Evolutionary conservation across 768 basidiomycete species (phyloP).

Genomic region (Leccinum boreale): DNA sequence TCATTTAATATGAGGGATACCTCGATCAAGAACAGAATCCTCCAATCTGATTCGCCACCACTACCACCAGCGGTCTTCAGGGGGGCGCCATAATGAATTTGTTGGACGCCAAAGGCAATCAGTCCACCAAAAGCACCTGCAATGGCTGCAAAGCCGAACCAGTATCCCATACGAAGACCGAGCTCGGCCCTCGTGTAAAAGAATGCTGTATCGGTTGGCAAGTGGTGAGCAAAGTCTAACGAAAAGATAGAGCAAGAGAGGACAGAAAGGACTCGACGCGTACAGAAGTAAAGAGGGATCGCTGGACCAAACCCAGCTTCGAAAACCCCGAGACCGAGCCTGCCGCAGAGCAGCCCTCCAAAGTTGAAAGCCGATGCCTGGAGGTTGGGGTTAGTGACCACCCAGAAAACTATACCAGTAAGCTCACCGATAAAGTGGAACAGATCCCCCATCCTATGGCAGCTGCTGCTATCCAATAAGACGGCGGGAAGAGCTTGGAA

Average conservation of each 20-base stretch:
- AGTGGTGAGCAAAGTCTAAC: neutral
- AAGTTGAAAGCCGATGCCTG: slow-evolving; percentile 64
- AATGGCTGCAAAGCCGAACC: slow-evolving; percentile 83
- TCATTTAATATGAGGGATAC: slow-evolving; percentile 26
- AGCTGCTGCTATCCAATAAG: slow-evolving; percentile 60
- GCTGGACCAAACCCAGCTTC: slow-evolving; percentile 78
- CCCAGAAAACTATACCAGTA: neutral
- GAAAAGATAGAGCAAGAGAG: neutral
- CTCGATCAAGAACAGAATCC: slow-evolving; percentile 66
- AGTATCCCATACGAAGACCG: slow-evolving; percentile 74
- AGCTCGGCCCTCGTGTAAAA: slow-evolving; percentile 77
- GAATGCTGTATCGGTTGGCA: slow-evolving; percentile 46
- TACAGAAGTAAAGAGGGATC: slow-evolving; percentile 77
- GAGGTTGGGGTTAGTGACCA: no score
- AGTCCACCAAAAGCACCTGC: slow-evolving; percentile 86
- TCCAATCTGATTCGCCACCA: slow-evolving; percentile 33
- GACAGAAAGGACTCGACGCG: slow-evolving; percentile 20
- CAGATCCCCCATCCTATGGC: slow-evolving; percentile 76
- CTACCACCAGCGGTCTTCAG: slow-evolving; percentile 22
- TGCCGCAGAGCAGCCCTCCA: slow-evolving; percentile 51
- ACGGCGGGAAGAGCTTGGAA: slow-evolving; percentile 68
- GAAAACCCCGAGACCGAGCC: slow-evolving; percentile 69
- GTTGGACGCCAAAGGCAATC: slow-evolving; percentile 76
- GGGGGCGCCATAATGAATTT: slow-evolving; percentile 45
- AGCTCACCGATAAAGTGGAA: slow-evolving; percentile 64